Evolutionary conservation across 805 yeast genomes (phyloP), one percentile per base, ranked within the genome.

Genomic region (Starmerella tilneyi): DNA sequence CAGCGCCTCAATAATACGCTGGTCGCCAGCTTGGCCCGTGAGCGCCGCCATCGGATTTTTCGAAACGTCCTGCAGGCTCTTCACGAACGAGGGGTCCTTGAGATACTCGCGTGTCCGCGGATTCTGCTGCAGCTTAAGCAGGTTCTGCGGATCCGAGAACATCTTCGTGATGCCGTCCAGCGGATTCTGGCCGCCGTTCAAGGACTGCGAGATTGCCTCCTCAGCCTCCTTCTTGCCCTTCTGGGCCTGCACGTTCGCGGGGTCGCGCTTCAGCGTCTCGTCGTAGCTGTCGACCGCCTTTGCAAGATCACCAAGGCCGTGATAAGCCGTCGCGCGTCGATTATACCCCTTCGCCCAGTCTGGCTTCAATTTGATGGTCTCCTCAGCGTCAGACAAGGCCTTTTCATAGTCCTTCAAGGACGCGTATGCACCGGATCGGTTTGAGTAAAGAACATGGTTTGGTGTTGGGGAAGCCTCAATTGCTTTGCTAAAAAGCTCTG

Each of bases 281-380:
- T 85, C 84, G 61, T 92, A 89, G 1, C 96, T 96, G 55, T 84
- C 85, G 26, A 89, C 84, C 1, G 97, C 96, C 61, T 89, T 96
- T 59, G 88, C 96, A 0, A 79, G 72, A 49, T 83, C 74, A 15
- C 85, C 85, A 49, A 82, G 68, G n/a, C 98, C 98, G 58, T 72
- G 80, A 41, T 80, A 76, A 26, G 98, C 98, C 53, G 96, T 88
- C 48, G 84, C 99, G 29, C 82, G 81, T 65, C 99, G 79, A 59
- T 79, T 82, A 70, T 82, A 84, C 39, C 97, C 98, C 66, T 92
- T 92, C 19, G 96, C 86, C 97, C 97, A 92, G 2, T 80, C 54
- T 13, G 86, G 79, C 53, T 83, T 84, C 65, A 86, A 78, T 57
- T 75, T 73, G 44, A 82, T 78, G 66, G 95, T 82, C 59, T 81